Conservation (phyloP, 1,139 yeast species). For the Kazachstania sp. region DNA sequence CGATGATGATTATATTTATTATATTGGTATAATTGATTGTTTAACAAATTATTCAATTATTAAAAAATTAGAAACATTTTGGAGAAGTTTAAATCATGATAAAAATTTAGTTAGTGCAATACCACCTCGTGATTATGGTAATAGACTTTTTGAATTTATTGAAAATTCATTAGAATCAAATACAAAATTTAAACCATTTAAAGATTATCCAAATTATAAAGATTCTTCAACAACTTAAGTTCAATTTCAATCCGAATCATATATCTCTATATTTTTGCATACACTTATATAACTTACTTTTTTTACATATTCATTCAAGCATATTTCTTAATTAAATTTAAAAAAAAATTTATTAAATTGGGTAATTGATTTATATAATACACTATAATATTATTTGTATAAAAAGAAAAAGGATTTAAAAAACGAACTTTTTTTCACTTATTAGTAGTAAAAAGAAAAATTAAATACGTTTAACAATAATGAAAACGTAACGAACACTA, state of each 20-base stretch:
- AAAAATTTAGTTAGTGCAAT: constrained; percentile 73
- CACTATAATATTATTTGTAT: too few relatives aligned
- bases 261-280: too few relatives aligned
- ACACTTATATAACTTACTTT: too few relatives aligned
- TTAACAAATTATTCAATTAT: constrained; percentile 72
- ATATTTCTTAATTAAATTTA: too few relatives aligned
- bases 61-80: constrained; percentile 78
- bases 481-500: too few relatives aligned
- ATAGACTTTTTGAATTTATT: constrained; percentile 70
- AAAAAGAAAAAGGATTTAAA: too few relatives aligned
- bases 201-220: constrained; percentile 20
- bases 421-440: not conserved
- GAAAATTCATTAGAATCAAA: constrained; percentile 23
- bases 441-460: too few relatives aligned
- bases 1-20: constrained; percentile 67
- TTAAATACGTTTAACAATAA: too few relatives aligned
- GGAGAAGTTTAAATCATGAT: constrained; percentile 66
- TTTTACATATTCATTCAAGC: not conserved
- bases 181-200: constrained; percentile 7
- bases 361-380: not conserved
- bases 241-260: not conserved
- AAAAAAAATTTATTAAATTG: not conserved
- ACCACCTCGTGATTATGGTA: constrained; percentile 86
- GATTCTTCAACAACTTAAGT: constrained; percentile 7
- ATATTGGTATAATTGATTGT: constrained; percentile 90